A percentile compares a stretch with the other conserved stretches of the same genome.
phyloP scores from a whole-genome alignment of 495 filamentous ascomycete genomes.

The Cryomyces minteri region DNA sequence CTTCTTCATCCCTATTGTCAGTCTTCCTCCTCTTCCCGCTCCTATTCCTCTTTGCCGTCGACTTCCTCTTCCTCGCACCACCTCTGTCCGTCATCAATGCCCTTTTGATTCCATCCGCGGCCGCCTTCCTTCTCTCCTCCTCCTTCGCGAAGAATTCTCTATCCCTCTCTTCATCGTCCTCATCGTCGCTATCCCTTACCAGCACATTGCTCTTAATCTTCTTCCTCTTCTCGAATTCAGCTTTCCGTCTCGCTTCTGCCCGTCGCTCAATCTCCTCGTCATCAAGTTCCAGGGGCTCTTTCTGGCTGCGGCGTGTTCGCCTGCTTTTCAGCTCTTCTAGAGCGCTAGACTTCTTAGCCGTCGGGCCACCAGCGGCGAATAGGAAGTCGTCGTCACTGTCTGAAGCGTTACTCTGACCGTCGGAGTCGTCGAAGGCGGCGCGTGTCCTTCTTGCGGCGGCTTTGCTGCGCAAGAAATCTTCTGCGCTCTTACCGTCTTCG shows the following conservation, averaged over 20 bases:
- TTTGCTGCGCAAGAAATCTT: conserved; percentile 58
- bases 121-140: conserved; percentile 32
- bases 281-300: conserved; percentile 24
- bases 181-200: conserved; percentile 63
- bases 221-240: conserved; percentile 30
- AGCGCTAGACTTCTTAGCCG: conserved; percentile 27
- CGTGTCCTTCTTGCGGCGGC: conserved; percentile 30
- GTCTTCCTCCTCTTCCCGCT: conserved; percentile 4
- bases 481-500: conserved; percentile 51
- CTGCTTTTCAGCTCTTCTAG: conserved; percentile 34
- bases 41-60: conserved; percentile 5
- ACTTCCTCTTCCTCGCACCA: conserved; percentile 6
- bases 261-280: conserved; percentile 23
- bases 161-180: conserved; percentile 45
- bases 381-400: conserved; percentile 40
- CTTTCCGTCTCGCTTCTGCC: conserved; percentile 19
- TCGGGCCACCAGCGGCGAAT: conserved; percentile 55
- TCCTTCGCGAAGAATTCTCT: conserved; percentile 54
- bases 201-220: conserved; percentile 74
- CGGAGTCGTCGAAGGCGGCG: conserved; percentile 33
- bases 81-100: conserved; percentile 21
- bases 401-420: conserved; percentile 16
- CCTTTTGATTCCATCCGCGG: conserved; percentile 28
- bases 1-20: conserved; percentile 9
- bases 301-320: conserved; percentile 20